phyloP scores from a whole-genome alignment of 805 yeast genomes.

The Helenozyma baotianmanensis region DNA sequence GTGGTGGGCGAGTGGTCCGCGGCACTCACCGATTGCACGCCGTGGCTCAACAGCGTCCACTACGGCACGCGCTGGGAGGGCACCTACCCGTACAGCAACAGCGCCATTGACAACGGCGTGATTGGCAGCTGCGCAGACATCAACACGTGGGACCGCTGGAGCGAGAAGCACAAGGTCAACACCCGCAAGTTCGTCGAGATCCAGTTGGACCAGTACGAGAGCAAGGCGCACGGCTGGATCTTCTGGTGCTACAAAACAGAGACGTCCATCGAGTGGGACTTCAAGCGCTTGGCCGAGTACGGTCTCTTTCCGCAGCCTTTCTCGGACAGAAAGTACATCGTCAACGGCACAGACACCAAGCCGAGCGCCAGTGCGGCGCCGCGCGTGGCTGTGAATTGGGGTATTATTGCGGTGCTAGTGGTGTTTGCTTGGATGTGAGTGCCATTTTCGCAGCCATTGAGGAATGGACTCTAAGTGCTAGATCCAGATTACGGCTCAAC shows the following conservation, averaged over 20 bases:
- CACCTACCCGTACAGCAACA: slow-evolving; percentile 8
- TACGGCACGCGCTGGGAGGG: slow-evolving; percentile 14
- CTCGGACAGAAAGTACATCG: slow-evolving; percentile 20
- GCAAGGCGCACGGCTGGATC: slow-evolving; percentile 52
- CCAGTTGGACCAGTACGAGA: slow-evolving; percentile 51
- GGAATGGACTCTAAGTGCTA: too few relatives aligned
- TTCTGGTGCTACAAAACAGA: slow-evolving; percentile 75
- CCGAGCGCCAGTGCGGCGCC: slow-evolving; percentile 3
- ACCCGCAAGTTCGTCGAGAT: slow-evolving; percentile 56
- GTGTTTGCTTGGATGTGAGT: too few relatives aligned
- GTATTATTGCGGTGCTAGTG: too few relatives aligned
- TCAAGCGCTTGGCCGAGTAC: slow-evolving; percentile 42
- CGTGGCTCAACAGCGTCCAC: slow-evolving; percentile 11
- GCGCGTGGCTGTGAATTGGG: too few relatives aligned
- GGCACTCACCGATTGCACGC: slow-evolving; percentile 34
- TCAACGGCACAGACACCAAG: slow-evolving; percentile 31
- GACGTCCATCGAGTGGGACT: slow-evolving; percentile 64
- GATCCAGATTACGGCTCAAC: too few relatives aligned
- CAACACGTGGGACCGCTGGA: slow-evolving; percentile 37
- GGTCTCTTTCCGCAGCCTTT: slow-evolving; percentile 64
- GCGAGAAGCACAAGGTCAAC: slow-evolving; percentile 30
- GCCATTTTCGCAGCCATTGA: too few relatives aligned
- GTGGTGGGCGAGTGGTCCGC: slow-evolving; percentile 87
- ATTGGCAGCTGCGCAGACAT: slow-evolving; percentile 43
- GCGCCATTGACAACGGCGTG: slow-evolving; percentile 13